Base-by-base conservation (phyloP, 2,329 filamentous ascomycete species). In the Tolypocladium ovalisporum region DNA sequence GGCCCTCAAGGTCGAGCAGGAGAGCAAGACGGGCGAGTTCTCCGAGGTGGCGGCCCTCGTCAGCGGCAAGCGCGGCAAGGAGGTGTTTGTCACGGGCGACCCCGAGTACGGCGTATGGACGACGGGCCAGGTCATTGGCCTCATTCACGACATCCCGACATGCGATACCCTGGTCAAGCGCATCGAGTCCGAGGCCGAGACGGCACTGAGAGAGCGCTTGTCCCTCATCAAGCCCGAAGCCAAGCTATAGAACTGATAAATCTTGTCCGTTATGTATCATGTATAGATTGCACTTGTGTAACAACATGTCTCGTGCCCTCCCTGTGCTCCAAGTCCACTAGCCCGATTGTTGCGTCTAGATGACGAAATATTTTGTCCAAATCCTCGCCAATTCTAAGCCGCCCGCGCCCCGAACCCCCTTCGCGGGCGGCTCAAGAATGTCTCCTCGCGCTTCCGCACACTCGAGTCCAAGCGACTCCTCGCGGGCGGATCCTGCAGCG, bases 101-200 rank as follows among this genome's bases (percentile, higher is more conserved):
- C 83, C 89, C 56, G 88, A 99, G 67, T 90, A 84, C 70, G 94
- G 94, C 56, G 92, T 92, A 80, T 99, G 94, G 94, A 97, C 94
- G 24, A 91, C 93, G 10, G 94, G 94, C 13, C 93, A 97, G 71
- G 93, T 97, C 63, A 96, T 99, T 63, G 89, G 89, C 7, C 71
- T 94, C 57, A 94, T 94, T 61, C 84, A 93, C 64, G 89, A 94
- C 65, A 89, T 92, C 56, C 88, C 88, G 10, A 89, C 86, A 0
- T 93, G 89, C 67, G 80, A 81, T 52, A 84, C 75, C 1, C 75
- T 94, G 32, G 75, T 91, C 12, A 77, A 77, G 63, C 81, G 89
- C 58, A 92, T 94, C 64, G 88, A 92, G 76, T 85, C 78, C 69
- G 89, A 93, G 71, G 89, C 89, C 0, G 80, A 87, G 68, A 78